These are phyloP conservation scores for Actinomortierella wolfii DNA, from an alignment of 371 early-diverging fungal genomes.

Conservation along the genomic window DNA sequence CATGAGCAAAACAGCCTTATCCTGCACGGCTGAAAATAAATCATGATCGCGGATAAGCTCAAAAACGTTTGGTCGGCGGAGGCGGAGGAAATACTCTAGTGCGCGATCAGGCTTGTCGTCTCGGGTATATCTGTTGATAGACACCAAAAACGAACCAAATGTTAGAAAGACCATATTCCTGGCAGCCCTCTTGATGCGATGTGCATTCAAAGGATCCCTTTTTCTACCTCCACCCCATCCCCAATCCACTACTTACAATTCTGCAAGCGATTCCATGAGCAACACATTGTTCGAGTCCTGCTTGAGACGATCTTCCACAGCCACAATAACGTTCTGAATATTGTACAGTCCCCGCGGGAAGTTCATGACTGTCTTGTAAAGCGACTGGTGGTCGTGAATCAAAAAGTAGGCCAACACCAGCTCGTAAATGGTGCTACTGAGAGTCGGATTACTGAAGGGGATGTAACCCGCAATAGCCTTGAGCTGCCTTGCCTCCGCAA, in stretches of 20 bases:
- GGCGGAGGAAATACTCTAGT: constrained; percentile 78
- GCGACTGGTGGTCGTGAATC: constrained; percentile 62
- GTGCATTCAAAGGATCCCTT: too few species aligned
- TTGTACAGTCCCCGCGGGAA: constrained; percentile 86
- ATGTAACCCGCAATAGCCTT: constrained; percentile 75
- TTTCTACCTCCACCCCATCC: too few species aligned
- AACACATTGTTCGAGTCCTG: constrained; percentile 58
- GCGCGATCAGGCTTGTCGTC: constrained; percentile 78
- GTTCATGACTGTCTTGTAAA: constrained; percentile 63
- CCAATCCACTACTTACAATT: constrained; percentile 67
- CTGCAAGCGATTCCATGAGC: constrained; percentile 74
- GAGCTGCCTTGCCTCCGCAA: constrained; percentile 76
- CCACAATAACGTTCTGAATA: constrained; percentile 71
- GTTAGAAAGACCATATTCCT: neutral
- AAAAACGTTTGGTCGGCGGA: constrained; percentile 73
- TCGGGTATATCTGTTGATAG: constrained; percentile 59
- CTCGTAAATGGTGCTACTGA: constrained; percentile 86
- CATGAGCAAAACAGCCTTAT: constrained; percentile 79
- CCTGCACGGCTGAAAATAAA: constrained; percentile 78
- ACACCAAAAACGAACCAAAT: neutral
- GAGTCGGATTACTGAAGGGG: constrained; percentile 77
- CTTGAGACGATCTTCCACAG: constrained; percentile 70
- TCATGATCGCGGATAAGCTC: constrained; percentile 77
- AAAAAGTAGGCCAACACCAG: constrained; percentile 78
- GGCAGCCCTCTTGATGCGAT: too few species aligned